Percentiles rank a stretch among this genome's conserved stretches.
Conservation (phyloP, 257 asterid species). For the Coffea eugenioides region DNA sequence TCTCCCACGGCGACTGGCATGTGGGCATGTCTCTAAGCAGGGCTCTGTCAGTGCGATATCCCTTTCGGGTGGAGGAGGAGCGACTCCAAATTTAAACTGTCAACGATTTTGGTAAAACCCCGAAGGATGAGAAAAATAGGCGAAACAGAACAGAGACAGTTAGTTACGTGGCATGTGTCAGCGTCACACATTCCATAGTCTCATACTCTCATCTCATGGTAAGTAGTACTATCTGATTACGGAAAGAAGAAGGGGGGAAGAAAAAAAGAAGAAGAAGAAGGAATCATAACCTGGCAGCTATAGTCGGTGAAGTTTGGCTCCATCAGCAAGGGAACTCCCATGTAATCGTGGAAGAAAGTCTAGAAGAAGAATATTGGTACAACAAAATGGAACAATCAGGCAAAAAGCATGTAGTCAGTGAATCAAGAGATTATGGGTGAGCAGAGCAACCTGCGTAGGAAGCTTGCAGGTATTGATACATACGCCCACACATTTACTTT, state of each 20-base stretch:
- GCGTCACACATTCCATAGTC: too few species aligned
- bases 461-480: constrained; percentile 86
- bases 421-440: background rate
- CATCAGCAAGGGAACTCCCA: constrained; percentile 84
- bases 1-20: constrained; percentile 49
- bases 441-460: constrained; percentile 70
- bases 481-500: constrained; percentile 88
- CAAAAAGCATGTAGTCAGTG: too few species aligned
- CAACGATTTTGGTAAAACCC: background rate
- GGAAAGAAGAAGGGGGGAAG: too few species aligned
- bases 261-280: too few species aligned
- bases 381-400: background rate
- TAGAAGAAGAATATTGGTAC: constrained; percentile 11
- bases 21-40: constrained; percentile 72
- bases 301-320: constrained; percentile 82
- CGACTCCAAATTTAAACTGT: constrained; percentile 78
- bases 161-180: too few species aligned
- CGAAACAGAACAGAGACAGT: too few species aligned
- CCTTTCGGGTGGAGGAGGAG: constrained; percentile 57
- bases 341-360: constrained; percentile 72
- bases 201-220: too few species aligned
- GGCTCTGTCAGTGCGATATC: constrained; percentile 69
- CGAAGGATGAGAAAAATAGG: background rate
- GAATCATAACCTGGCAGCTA: constrained; percentile 71
- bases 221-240: too few species aligned